Evolutionary conservation across 148 eudicot species (phyloP).

Genomic region (Rhododendron vialii): DNA sequence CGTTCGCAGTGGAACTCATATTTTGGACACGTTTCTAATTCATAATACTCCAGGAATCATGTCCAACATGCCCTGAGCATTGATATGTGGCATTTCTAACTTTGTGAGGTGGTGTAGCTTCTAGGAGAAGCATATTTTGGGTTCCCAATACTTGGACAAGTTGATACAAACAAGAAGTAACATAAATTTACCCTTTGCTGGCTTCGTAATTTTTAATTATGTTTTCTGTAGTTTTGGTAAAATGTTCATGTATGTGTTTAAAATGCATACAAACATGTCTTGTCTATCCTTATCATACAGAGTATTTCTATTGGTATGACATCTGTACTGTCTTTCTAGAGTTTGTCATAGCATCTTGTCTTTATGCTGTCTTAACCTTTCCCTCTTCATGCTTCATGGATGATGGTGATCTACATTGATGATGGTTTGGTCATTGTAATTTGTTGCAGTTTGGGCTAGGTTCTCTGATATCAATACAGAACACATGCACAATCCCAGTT

Average conservation of each 20-base stretch:
- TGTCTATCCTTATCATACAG: background rate
- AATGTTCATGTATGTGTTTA: background rate
- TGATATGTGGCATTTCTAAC: background rate
- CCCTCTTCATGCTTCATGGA: background rate
- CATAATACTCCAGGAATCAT: background rate
- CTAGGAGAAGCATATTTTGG: background rate
- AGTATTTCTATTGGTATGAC: background rate
- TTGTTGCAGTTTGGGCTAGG: background rate
- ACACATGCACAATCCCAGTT: background rate
- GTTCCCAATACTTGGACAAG: background rate
- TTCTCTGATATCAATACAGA: background rate
- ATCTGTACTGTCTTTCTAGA: background rate
- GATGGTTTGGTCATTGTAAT: background rate
- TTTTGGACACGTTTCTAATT: background rate
- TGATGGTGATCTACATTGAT: background rate
- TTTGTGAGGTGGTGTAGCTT: background rate
- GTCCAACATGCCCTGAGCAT: background rate
- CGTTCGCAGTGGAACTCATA: background rate
- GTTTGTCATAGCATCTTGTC: background rate
- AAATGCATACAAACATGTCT: background rate
- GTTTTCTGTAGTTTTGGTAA: background rate
- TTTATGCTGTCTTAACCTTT: background rate
- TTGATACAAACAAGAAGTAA: background rate
- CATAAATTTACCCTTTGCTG: background rate
- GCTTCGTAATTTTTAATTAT: background rate